Conservation (phyloP, 2,329 filamentous ascomycete genomes). For the Talaromyces amestolkiae region DNA sequence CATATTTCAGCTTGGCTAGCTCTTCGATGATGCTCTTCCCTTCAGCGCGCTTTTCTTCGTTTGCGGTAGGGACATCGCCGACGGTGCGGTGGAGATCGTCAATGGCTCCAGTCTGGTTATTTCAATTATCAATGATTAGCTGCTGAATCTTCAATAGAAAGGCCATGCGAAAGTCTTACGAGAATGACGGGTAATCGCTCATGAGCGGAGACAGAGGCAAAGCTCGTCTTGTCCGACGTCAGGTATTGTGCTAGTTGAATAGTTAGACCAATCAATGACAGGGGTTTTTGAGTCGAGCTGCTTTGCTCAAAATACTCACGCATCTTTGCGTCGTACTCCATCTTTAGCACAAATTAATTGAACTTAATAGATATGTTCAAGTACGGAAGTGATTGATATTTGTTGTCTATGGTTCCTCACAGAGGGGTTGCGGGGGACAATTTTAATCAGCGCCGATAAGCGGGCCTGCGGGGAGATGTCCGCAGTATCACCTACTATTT, state of each 20-base stretch:
- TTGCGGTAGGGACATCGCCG: conserved; percentile 49
- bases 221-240: conserved; percentile 80
- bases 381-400: not conserved
- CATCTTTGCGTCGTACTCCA: conserved; percentile 74
- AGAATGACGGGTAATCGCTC: conserved; percentile 93
- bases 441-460: conserved; percentile 11
- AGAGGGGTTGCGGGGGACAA: conserved; percentile 10
- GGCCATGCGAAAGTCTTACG: conserved; percentile 48
- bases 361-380: not conserved
- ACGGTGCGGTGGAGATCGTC: conserved; percentile 80
- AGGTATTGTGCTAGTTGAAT: conserved; percentile 63
- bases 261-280: not conserved
- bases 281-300: not conserved
- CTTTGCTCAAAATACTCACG: conserved; percentile 54
- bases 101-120: conserved; percentile 74
- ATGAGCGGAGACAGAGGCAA: conserved; percentile 79
- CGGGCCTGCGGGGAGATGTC: conserved; percentile 3
- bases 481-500: not conserved
- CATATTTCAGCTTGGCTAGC: conserved; percentile 84
- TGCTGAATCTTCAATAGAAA: no score
- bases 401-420: not conserved
- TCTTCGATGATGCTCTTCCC: conserved; percentile 82
- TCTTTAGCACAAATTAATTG: conserved; percentile 32
- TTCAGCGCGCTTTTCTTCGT: conserved; percentile 64
- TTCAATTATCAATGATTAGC: conserved; percentile 11